A percentile compares a stretch with the other conserved stretches of the same genome.
Conservation (phyloP, 306 rosid genomes). For the Rosa persica region DNA sequence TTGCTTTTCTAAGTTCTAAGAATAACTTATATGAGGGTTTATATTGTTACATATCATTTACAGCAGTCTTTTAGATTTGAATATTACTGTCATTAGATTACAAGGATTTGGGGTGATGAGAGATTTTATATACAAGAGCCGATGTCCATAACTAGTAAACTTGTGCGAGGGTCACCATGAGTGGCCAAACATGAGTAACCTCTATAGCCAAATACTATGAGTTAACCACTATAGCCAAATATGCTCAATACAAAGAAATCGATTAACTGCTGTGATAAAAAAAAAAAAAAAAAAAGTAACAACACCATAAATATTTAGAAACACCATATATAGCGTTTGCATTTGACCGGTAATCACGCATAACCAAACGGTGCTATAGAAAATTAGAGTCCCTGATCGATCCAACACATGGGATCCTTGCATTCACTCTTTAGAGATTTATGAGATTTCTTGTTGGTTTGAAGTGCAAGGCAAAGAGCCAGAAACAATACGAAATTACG, state of each 20-base stretch:
- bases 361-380: not conserved
- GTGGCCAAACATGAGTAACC: not conserved
- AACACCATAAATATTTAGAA: no score
- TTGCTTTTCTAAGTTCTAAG: no score
- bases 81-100: no score
- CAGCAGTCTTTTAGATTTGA: no score
- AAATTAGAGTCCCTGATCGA: not conserved
- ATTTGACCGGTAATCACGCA: not conserved
- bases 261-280: no score
- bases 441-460: not conserved
- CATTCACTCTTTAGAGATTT: not conserved
- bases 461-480: not conserved
- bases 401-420: not conserved
- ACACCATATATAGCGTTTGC: not conserved
- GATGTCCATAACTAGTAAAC: no score
- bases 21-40: no score
- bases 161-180: not conserved
- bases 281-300: no score
- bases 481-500: not conserved
- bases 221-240: not conserved
- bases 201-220: no score
- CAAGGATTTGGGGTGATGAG: no score
- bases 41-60: no score
- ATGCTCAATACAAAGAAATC: not conserved
- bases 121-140: no score